Evolutionary conservation across 768 basidiomycete species (phyloP), one percentile per base, ranked within the genome.

Genomic region (Leucocoprinus sp.): DNA sequence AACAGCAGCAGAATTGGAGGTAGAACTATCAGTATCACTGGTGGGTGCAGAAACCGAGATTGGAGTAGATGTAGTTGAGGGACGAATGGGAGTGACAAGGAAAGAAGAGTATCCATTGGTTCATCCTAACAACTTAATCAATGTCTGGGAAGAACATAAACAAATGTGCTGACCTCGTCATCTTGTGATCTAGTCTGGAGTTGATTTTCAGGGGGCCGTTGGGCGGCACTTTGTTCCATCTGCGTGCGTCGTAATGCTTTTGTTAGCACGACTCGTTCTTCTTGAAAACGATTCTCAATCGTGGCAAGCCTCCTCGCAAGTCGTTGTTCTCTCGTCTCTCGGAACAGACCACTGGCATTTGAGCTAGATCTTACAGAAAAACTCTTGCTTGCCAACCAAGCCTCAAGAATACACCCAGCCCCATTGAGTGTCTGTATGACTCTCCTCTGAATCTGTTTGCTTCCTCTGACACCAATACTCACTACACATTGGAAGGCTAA

Each of bases 401-500:
- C 86, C 65, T 95, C 92, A 17, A 97, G 73, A 18, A 97, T 86
- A 51, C 89, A 90, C 4, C 91, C 92, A 1, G 95, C 93, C 4
- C 95, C 88, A 52, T 93, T 89, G 21, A 97, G 70, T 0, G 91
- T 90, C 63, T 96, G 90, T 4, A 97, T 93, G 14, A 97, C 93
- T 8, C 93, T 75, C 52, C 84, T 84, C 35, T 95, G 70, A 56
- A 97, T 93, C 15, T 80, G 79, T 63, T 98, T 93, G 47, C 79
- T 85, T n/a, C 95, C 95, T 23, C 95, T 71, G 0, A 98, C 93
- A 28, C 95, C 95, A 56, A 97, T 91, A 62, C 98, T 98, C 51
- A 93, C 93, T 36, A 98, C 82, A 57, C 91, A 96, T 59, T 97
- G 93, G 59, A 99, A 93, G 1, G 95, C 95, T 48, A 97, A 78